Evolutionary conservation across 345 rosid genomes (phyloP).

Genomic region (Sapria himalayana): DNA sequence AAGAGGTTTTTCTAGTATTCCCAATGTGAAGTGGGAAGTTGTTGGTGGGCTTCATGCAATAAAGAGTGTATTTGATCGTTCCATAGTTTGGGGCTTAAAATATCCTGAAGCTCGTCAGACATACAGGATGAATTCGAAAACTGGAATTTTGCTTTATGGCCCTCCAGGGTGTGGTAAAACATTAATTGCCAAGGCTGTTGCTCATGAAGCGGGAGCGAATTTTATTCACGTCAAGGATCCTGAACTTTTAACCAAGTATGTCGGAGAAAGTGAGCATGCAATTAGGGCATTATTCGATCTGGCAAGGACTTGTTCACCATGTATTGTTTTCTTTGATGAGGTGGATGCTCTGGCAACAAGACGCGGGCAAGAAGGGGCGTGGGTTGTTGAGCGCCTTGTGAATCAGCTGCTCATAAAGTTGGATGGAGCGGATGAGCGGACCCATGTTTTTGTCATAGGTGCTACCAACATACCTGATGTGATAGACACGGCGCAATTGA

Average conservation of each 20-base stretch:
- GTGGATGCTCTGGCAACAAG: slow-evolving; percentile 86
- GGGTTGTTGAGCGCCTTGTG: slow-evolving; percentile 58
- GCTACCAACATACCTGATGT: slow-evolving; percentile 93
- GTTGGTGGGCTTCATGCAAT: slow-evolving; percentile 77
- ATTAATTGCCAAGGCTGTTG: slow-evolving; percentile 90
- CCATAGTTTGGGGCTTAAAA: slow-evolving; percentile 51
- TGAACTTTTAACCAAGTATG: slow-evolving; percentile 74
- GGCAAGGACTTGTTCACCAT: slow-evolving; percentile 74
- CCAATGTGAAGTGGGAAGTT: slow-evolving; percentile 77
- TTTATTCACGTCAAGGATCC: slow-evolving; percentile 95
- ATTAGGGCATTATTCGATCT: slow-evolving; percentile 63
- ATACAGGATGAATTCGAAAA: slow-evolving; percentile 54
- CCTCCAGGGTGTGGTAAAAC: slow-evolving; percentile 99
- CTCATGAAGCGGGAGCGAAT: slow-evolving; percentile 92
- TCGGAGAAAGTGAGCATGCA: slow-evolving; percentile 93
- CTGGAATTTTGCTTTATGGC: slow-evolving; percentile 87
- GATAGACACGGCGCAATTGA: slow-evolving; percentile 61
- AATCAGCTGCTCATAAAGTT: slow-evolving; percentile 76
- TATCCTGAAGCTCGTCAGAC: slow-evolving; percentile 56
- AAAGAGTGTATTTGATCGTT: slow-evolving; percentile 45
- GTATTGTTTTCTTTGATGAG: slow-evolving; percentile 90
- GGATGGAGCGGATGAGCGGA: slow-evolving; percentile 66
- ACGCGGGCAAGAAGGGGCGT: slow-evolving; percentile 86
- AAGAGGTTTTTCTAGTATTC: slow-evolving; percentile 77
- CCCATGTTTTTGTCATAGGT: slow-evolving; percentile 71